Evolutionary conservation across 2,329 filamentous ascomycete genomes (phyloP).

Genomic region (Hyphodiscus sp.): DNA sequence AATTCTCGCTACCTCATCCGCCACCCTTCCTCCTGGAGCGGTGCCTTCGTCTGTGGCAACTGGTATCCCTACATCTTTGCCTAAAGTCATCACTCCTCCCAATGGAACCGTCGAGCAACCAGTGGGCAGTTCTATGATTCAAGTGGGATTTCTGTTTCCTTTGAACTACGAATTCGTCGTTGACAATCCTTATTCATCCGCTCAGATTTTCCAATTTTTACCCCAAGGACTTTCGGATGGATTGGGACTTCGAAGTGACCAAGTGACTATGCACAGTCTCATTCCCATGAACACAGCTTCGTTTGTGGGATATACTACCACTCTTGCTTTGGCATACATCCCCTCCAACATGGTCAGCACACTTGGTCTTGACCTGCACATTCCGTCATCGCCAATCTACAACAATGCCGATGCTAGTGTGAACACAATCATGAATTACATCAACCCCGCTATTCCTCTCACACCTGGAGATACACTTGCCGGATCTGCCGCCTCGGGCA

Average conservation of each 20-base stretch:
- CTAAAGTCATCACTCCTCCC: constrained; percentile 26
- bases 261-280: constrained; percentile 64
- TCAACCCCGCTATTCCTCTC: constrained; percentile 68
- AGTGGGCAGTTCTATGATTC: constrained; percentile 63
- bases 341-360: constrained; percentile 62
- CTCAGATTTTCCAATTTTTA: constrained; percentile 78
- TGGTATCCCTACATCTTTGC: constrained; percentile 21
- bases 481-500: constrained; percentile 28
- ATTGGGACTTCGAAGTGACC: constrained; percentile 39
- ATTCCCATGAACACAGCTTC: constrained; percentile 67
- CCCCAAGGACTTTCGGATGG: constrained; percentile 54
- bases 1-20: constrained; percentile 18
- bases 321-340: constrained; percentile 69
- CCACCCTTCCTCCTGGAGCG: constrained; percentile 10
- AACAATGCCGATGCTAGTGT: constrained; percentile 60
- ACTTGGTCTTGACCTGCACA: constrained; percentile 62
- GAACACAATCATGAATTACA: constrained; percentile 66
- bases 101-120: constrained; percentile 19
- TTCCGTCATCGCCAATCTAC: constrained; percentile 69
- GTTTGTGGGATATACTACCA: constrained; percentile 72
- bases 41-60: constrained; percentile 16
- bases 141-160: constrained; percentile 75
- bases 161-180: constrained; percentile 84
- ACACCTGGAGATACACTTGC: constrained; percentile 36
- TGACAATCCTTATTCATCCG: constrained; percentile 61